Percentiles rank a stretch among this genome's conserved stretches.
phyloP scores from a whole-genome alignment of 2,329 filamentous ascomycete genomes.

The Exophiala oligosperma region DNA sequence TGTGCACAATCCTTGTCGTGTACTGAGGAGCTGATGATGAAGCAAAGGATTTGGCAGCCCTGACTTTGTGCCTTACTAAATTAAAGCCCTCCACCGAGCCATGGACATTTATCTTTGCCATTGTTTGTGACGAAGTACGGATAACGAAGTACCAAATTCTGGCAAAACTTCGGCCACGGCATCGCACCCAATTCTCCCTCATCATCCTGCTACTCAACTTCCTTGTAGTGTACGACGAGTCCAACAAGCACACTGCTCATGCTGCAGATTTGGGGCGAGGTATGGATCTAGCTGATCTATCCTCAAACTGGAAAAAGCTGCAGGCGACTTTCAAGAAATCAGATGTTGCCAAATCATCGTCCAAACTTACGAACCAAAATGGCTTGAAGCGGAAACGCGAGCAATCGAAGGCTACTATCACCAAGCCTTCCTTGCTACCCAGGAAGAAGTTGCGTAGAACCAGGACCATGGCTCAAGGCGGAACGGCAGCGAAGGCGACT shows the following conservation, averaged over 20 bases:
- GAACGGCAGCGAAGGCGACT: constrained; percentile 38
- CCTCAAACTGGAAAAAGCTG: constrained; percentile 53
- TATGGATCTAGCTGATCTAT: constrained; percentile 46
- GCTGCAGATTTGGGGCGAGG: neutral
- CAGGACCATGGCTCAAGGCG: constrained; percentile 11
- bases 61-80: no score
- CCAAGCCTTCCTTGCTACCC: constrained; percentile 10
- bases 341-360: constrained; percentile 23
- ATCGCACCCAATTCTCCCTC: neutral
- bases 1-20: no score
- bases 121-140: no score
- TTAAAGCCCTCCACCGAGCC: no score
- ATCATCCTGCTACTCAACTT: neutral
- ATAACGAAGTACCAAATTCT: neutral
- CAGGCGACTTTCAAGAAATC: constrained; percentile 45
- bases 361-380: constrained; percentile 36
- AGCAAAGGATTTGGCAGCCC: no score
- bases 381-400: constrained; percentile 28
- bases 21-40: no score
- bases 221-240: neutral
- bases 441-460: constrained; percentile 14
- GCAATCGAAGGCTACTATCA: constrained; percentile 1
- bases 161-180: neutral
- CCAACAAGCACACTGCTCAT: neutral
- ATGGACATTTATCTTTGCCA: neutral